Evolutionary conservation across 148 eudicot genomes (phyloP).

Genomic region (Rhododendron mucronatum): DNA sequence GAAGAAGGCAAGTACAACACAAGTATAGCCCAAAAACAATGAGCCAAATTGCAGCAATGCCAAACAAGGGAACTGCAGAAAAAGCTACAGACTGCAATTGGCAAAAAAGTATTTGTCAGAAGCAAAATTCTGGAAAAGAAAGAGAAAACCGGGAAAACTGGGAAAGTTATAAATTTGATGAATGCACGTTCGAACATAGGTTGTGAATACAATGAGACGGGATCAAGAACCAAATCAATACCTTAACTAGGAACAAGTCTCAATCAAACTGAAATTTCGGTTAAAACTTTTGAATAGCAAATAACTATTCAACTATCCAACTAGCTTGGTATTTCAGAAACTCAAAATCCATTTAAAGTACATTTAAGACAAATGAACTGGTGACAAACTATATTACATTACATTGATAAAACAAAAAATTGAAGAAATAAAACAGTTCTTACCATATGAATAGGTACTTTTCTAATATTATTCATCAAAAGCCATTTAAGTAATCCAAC

Average conservation of each 20-base stretch:
- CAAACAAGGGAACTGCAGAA: slow-evolving; percentile 50
- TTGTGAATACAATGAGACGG: too few species aligned
- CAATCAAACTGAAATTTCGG: background rate
- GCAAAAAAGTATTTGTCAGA: background rate
- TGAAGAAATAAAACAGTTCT: background rate
- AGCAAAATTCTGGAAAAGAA: background rate
- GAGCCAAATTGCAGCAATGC: slow-evolving; percentile 47
- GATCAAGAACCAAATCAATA: background rate
- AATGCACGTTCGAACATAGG: background rate
- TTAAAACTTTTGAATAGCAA: background rate
- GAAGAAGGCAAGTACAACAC: slow-evolving; percentile 40
- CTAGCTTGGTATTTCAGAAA: background rate
- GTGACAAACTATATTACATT: background rate
- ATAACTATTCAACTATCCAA: background rate
- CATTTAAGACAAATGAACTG: background rate
- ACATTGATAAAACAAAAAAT: too few species aligned
- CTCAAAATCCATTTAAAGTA: background rate
- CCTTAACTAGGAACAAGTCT: background rate
- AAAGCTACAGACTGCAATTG: slow-evolving; percentile 53
- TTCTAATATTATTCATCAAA: background rate
- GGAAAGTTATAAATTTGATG: background rate
- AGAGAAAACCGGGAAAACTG: background rate
- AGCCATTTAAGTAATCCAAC: too few species aligned
- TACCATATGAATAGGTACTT: background rate
- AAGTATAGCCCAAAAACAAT: slow-evolving; percentile 48